A percentile compares a stretch with the other conserved stretches of the same genome.
phyloP scores from a whole-genome alignment of 345 rosid genomes.

The Raphanus raphanistrum region DNA sequence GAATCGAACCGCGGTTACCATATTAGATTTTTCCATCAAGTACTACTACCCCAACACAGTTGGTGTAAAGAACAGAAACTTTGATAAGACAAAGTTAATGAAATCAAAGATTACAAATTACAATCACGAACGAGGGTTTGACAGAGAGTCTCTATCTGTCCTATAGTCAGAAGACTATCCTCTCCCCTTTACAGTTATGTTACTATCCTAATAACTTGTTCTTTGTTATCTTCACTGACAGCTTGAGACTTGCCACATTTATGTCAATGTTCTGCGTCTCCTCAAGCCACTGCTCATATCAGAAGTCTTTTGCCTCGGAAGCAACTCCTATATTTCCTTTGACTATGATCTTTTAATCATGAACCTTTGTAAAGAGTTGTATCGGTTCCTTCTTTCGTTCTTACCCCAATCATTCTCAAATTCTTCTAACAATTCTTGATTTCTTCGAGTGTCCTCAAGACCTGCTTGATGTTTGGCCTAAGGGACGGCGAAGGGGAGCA shows the following conservation, averaged over 20 bases:
- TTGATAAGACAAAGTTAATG: not conserved
- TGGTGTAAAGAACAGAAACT: not conserved
- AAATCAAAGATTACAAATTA: not conserved
- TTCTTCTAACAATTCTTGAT: slow-evolving; percentile 36
- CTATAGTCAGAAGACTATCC: not conserved
- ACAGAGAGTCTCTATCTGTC: not conserved
- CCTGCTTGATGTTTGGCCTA: slow-evolving; percentile 68
- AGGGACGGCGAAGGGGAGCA: slow-evolving; percentile 89
- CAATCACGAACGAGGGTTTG: not conserved
- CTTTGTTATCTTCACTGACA: not conserved
- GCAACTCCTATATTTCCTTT: not conserved
- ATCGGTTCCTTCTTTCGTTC: not conserved
- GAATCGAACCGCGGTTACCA: no score
- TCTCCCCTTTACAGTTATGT: not conserved
- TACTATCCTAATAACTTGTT: not conserved
- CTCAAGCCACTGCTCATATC: not conserved
- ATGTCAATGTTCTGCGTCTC: not conserved
- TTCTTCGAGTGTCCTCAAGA: slow-evolving; percentile 70
- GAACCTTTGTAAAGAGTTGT: slow-evolving; percentile 39
- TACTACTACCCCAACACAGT: no score
- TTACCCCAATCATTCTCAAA: not conserved
- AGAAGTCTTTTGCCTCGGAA: slow-evolving; percentile 35
- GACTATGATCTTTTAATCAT: not conserved
- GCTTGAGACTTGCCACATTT: no score
- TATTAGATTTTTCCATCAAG: no score